Evolutionary conservation across 2,329 filamentous ascomycete genomes (phyloP).

Genomic region (Elsinoe australis): DNA sequence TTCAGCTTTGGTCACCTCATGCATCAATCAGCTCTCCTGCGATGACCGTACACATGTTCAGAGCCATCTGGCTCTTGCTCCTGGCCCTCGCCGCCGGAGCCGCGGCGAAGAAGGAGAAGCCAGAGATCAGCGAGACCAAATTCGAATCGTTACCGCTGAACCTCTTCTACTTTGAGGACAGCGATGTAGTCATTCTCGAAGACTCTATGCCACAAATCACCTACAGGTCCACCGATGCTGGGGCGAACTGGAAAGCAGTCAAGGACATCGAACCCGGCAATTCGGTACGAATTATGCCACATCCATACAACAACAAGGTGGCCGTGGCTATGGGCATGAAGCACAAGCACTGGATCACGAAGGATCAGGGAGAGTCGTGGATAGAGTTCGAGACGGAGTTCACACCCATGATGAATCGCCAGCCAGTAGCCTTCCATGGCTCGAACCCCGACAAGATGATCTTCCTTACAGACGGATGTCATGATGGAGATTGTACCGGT

Average conservation of each 20-base stretch:
- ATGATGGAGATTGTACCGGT: constrained; percentile 31
- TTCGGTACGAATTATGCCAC: constrained; percentile 59
- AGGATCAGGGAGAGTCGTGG: constrained; percentile 78
- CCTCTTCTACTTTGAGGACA: constrained; percentile 86
- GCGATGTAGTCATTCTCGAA: constrained; percentile 69
- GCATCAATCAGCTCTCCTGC: neutral
- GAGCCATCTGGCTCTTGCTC: constrained; percentile 16
- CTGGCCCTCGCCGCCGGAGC: constrained; percentile 16
- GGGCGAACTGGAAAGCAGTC: constrained; percentile 64
- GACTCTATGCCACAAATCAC: constrained; percentile 58
- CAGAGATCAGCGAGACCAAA: constrained; percentile 55
- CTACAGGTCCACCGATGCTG: constrained; percentile 74
- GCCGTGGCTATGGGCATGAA: constrained; percentile 68
- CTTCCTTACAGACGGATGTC: constrained; percentile 51
- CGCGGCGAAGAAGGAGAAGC: constrained; percentile 35
- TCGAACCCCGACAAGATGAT: constrained; percentile 76
- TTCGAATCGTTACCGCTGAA: constrained; percentile 61
- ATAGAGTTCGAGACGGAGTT: constrained; percentile 58
- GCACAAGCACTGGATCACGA: constrained; percentile 71
- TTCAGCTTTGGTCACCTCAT: neutral
- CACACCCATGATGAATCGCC: constrained; percentile 48
- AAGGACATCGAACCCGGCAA: constrained; percentile 56
- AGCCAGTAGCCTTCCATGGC: constrained; percentile 69
- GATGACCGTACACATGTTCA: constrained; percentile 13
- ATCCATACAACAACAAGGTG: constrained; percentile 67